Conservation (phyloP, 495 filamentous ascomycete species). For the Baudoinia panamericana region DNA sequence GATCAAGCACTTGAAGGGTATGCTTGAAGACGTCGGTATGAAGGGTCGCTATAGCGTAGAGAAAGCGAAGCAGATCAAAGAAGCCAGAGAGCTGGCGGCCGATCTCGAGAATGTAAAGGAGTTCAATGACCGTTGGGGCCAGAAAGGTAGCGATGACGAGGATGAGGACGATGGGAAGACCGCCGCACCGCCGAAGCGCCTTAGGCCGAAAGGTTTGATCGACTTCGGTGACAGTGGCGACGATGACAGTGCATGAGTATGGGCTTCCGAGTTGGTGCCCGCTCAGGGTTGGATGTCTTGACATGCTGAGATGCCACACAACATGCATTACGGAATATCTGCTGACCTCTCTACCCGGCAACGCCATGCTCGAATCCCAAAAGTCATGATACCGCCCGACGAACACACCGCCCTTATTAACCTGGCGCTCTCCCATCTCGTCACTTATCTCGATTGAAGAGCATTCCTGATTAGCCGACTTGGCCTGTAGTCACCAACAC, state of each 20-base stretch:
- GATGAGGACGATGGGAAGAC: conserved; percentile 32
- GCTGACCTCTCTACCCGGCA: background rate
- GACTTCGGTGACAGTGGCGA: conserved; percentile 42
- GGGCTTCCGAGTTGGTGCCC: too few relatives aligned
- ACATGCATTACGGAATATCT: background rate
- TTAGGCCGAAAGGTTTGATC: conserved; percentile 33
- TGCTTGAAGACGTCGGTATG: conserved; percentile 77
- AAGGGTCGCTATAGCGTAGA: conserved; percentile 70
- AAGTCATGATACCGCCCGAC: too few relatives aligned
- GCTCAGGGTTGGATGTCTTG: background rate
- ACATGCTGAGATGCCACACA: background rate
- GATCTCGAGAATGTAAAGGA: conserved; percentile 74
- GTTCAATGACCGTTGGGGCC: conserved; percentile 66
- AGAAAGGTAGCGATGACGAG: conserved; percentile 33
- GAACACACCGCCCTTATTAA: too few relatives aligned
- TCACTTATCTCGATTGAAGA: too few relatives aligned
- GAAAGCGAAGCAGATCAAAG: conserved; percentile 75
- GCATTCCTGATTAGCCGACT: conserved; percentile 12
- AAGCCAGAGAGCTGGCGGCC: conserved; percentile 62
- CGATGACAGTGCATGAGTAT: conserved; percentile 41
- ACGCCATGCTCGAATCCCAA: background rate
- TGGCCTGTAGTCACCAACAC: conserved; percentile 11
- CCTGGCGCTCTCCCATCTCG: too few relatives aligned
- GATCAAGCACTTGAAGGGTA: conserved; percentile 62
- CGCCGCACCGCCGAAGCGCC: conserved; percentile 19